Evolutionary conservation across 768 basidiomycete species (phyloP).

Genomic region (Boletus fagicola): DNA sequence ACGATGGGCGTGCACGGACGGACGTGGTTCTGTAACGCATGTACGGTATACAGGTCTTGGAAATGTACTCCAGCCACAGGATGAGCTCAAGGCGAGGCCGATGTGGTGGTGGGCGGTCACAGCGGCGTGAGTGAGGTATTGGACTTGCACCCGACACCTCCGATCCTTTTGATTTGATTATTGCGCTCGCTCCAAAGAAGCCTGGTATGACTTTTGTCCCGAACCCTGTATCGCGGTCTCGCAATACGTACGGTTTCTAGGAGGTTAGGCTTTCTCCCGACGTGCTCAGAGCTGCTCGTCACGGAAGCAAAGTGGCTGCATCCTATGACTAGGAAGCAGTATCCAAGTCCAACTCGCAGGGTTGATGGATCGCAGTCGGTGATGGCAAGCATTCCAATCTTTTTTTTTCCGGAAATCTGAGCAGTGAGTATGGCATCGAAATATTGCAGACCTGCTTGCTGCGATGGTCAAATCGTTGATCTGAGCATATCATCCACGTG

Average conservation of each 20-base stretch:
- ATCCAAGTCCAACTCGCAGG: background rate
- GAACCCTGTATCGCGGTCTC: too few relatives aligned
- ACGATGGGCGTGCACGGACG: background rate
- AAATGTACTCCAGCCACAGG: background rate
- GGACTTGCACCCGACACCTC: background rate
- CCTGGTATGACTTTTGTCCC: too few relatives aligned
- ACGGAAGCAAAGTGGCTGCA: too few relatives aligned
- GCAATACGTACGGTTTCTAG: too few relatives aligned
- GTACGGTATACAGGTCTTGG: background rate
- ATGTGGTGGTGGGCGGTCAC: too few relatives aligned
- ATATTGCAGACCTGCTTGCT: background rate
- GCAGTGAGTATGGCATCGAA: background rate
- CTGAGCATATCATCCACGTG: too few relatives aligned
- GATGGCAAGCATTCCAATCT: background rate
- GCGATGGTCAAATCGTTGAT: background rate
- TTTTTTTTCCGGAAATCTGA: background rate
- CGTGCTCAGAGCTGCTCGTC: too few relatives aligned
- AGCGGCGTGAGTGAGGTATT: background rate
- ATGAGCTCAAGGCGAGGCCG: background rate
- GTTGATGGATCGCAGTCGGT: background rate
- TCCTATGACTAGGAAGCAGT: background rate
- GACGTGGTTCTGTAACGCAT: slow-evolving; percentile 1
- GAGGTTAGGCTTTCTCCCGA: too few relatives aligned
- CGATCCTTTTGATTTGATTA: too few relatives aligned
- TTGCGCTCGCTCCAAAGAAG: too few relatives aligned